Conservation (phyloP, 2,329 filamentous ascomycete species). For the Fusarium paranaense region DNA sequence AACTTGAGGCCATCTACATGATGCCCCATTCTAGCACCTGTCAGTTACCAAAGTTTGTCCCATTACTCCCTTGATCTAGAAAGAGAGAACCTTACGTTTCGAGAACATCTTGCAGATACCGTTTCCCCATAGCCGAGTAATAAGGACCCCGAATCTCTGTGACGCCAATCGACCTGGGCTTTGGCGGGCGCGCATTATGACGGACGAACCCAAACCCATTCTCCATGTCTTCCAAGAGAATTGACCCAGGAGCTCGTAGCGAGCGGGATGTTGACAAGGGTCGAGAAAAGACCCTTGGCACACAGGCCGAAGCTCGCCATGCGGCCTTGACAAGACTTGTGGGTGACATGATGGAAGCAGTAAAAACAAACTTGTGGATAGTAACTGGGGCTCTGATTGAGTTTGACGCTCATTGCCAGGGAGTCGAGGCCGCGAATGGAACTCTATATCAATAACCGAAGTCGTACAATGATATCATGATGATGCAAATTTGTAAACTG, state of each 20-base stretch:
- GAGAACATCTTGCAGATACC: slow-evolving; percentile 63
- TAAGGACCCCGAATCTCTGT: slow-evolving; percentile 68
- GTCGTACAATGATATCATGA: slow-evolving; percentile 10
- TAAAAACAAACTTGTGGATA: neutral
- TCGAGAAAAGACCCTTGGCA: neutral
- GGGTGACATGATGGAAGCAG: neutral
- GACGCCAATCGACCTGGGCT: slow-evolving; percentile 61
- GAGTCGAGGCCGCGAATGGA: too few species aligned
- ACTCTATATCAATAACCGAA: neutral
- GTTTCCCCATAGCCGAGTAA: slow-evolving; percentile 65
- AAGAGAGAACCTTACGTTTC: slow-evolving; percentile 54
- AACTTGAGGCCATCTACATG: slow-evolving; percentile 68
- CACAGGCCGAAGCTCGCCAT: neutral
- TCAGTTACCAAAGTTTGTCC: neutral
- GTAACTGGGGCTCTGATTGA: neutral
- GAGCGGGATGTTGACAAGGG: neutral
- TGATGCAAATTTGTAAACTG: slow-evolving; percentile 9
- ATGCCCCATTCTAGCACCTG: slow-evolving; percentile 57
- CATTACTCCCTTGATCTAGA: neutral
- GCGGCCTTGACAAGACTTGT: neutral
- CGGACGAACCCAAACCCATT: slow-evolving; percentile 52
- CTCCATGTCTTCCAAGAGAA: slow-evolving; percentile 10
- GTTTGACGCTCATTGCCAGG: neutral
- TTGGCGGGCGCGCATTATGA: slow-evolving; percentile 60
- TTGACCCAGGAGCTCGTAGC: neutral